Base-by-base conservation (phyloP, 805 yeast species). In the Metschnikowia picachoensis region DNA sequence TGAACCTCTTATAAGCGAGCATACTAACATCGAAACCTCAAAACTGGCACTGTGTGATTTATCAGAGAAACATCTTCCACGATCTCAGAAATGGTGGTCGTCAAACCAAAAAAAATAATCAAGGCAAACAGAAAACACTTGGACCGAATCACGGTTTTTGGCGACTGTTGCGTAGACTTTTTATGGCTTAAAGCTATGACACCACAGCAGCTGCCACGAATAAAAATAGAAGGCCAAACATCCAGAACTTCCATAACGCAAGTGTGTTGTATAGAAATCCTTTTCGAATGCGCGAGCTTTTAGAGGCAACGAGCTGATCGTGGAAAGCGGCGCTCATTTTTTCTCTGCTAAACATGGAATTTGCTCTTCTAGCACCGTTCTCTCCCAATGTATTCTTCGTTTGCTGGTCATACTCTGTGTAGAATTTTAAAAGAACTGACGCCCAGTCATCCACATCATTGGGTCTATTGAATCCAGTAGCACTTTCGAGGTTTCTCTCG, bases 391-490 rank as follows among this genome's bases (percentile, higher is more conserved):
- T 37, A 2, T 11, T n/a, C 42, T 62, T 65, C 3, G 55, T 48
- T 1, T 43, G 46, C 10, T 39, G 31, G 10, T 55, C 49, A 34
- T 60, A 50, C 5, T 68, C 51, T 11, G 53, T 44, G 37, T 69
- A 66, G 14, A 73, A 72, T 14, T 70, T 64, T 16, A 62, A 59
- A 54, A 85, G 61, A 2, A 75, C 76, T 14, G 69, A 57, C 4
- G 80, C 67, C 95, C 95, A 86, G 37, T 65, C 61, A 5, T 63
- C 62, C 11, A 51, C 55, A 2, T 74, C 69, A 36, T 74, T 72
- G 1, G 79, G 68, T 13, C 70, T 72, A 35, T 76, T 72, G 72
- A 80, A 85, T 0, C 95, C 95, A 0, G 90, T 85, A 8, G 84
- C 82, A 40, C 48, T 27, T 3, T 46, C 56, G 2, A 48, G 16